A percentile compares a stretch with the other conserved stretches of the same genome.
Conservation (phyloP, 73 alveolate genomes). For the Blepharisma stoltei region DNA sequence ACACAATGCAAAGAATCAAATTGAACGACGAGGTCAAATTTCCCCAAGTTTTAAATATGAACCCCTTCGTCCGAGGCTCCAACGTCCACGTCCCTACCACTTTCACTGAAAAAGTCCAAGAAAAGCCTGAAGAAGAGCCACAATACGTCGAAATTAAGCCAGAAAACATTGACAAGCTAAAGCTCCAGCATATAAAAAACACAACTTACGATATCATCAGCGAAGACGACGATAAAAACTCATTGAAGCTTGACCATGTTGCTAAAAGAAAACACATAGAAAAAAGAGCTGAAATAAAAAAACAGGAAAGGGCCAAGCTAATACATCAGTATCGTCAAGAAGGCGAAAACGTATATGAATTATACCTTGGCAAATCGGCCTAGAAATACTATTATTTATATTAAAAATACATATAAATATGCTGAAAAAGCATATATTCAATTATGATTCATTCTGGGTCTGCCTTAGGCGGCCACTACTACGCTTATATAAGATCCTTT, state of each 20-base stretch:
- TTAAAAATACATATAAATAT: too few species aligned
- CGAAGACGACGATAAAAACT: background rate
- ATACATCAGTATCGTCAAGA: conserved; percentile 32
- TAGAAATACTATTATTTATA: too few species aligned
- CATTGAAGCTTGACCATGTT: background rate
- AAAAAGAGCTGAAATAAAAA: background rate
- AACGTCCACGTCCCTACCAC: too few species aligned
- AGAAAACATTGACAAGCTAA: background rate
- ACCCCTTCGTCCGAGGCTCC: conserved; percentile 32
- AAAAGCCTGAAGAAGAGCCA: conserved; percentile 44
- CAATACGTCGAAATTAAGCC: conserved; percentile 34
- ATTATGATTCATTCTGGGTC: conserved; percentile 88
- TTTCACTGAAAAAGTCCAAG: too few species aligned
- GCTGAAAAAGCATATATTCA: too few species aligned
- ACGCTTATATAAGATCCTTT: conserved; percentile 83
- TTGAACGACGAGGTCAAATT: conserved; percentile 70
- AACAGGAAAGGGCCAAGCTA: background rate
- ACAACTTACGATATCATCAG: background rate
- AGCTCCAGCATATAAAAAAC: background rate
- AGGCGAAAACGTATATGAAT: conserved; percentile 88
- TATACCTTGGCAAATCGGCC: too few species aligned
- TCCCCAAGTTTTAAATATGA: conserved; percentile 60
- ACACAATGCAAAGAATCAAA: conserved; percentile 65
- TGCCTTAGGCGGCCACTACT: conserved; percentile 95
- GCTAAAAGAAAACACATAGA: conserved; percentile 14